Evolutionary conservation across 192 early-diverging fungal species (phyloP), one percentile per base, ranked within the genome.

Genomic region (Chytriomyces hyalinus): DNA sequence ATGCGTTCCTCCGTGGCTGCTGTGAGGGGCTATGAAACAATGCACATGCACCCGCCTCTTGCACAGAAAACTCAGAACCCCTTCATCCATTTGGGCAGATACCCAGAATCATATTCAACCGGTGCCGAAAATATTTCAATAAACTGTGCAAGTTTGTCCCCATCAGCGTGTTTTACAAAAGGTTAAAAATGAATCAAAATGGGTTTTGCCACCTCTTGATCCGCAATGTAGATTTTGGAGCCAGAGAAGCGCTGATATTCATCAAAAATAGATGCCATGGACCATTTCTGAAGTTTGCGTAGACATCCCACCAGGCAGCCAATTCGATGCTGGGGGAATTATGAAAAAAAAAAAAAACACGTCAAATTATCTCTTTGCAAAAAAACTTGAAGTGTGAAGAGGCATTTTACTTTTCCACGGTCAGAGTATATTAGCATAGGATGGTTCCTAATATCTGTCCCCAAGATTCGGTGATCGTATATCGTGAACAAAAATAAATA

Each of bases 221-320:
- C 97, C 10, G 94, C 92, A 43, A 98, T 91, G 61, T 92, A 79
- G 24, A 95, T 91, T 81, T 94, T 96, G 15, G 91, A 90, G 36
- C 94, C 97, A 5, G 96, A 93, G 73, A 96, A 99, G 20, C 94
- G 82, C 49, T 95, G 88, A 80, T 99, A 99, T 80, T 99, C 97
- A 78, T 97, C 95, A 90, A 98, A 99, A 44, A 97, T 97, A n/a
- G 93, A 92, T 0, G 96, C 96, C 69, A 95, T 90, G 0, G 92
- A 91, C 97, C 97, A 99, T 65, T 94, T 90, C 71, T 97, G 95
- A 43, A 97, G 75, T 69, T 96, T 97, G n/a, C 97, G 83, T 70
- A 99, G 84, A 60, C 95, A 97, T 6, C 96, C 97, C 49, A 99
- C 91, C 45, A 99, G 76, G 80, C 97, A 99, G 1, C 96, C 97